Evolutionary conservation across 2,329 filamentous ascomycete species (phyloP), one percentile per base, ranked within the genome.

Genomic region (Fonsecaea pedrosoi): DNA sequence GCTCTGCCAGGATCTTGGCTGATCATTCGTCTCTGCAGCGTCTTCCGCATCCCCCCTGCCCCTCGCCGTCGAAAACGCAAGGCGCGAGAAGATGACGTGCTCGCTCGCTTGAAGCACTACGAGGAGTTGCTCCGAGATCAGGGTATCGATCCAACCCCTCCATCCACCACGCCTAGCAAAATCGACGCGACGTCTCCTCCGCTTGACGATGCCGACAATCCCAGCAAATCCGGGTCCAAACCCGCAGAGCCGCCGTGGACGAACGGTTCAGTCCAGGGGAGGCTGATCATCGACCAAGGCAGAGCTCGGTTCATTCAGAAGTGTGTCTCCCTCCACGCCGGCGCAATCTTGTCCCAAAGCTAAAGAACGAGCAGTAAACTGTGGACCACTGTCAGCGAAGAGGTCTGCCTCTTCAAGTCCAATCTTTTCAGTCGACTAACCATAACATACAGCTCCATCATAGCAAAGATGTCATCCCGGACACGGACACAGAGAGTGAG

Each of bases 1-100:
- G 15, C 13, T n/a, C 9, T 32, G 15, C 30, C 21, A 35, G n/a
- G 15, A 18, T 45, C 68, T 72, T 74, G 21, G 80, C 71, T 40
- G 64, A 67, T 3, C 15, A 21, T 38, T 45, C 30, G 4, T 4
- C 40, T 37, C 12, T 54, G 18, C 48, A 61, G 59, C 30, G 53
- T 54, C 32, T 61, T 61, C 35, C 59, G 59, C 5, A 71, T 83
- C 4, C 79, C 80, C 1, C 77, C 79, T 1, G 86, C 73, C 79
- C 86, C 71, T 78, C 87, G 74, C 81, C 88, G 75, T 81, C 87
- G 74, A 78, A 88, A 74, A 77, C 45, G 59, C n/a, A 86, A 87
- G 62, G 87, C 91, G 50, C 86, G 89, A 25, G 90, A 93, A 77
- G 86, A 86, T 73, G 89, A 91, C 64, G 80, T 93, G 48, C 81